Evolutionary conservation across 2,329 filamentous ascomycete species (phyloP).

Genomic region (Xylariaceae sp.): DNA sequence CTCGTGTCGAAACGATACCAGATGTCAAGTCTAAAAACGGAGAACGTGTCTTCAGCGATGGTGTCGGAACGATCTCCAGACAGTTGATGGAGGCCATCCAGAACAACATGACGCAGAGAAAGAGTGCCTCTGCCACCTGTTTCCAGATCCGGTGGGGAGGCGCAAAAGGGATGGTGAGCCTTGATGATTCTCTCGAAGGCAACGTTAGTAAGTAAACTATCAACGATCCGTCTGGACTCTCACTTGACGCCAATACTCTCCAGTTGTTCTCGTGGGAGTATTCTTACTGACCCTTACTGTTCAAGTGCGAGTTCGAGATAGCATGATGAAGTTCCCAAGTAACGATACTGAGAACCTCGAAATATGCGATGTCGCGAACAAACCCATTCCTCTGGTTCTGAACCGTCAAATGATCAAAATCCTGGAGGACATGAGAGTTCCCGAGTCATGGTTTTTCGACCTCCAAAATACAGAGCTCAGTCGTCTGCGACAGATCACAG

Average conservation of each 20-base stretch:
- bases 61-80: constrained; percentile 67
- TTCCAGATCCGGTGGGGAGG: constrained; percentile 72
- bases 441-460: constrained; percentile 52
- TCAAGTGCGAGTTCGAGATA: constrained; percentile 56
- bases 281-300: background rate
- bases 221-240: background rate
- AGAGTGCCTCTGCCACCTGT: constrained; percentile 50
- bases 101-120: constrained; percentile 43
- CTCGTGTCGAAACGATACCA: constrained; percentile 34
- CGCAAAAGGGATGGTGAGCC: constrained; percentile 67
- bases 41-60: constrained; percentile 67
- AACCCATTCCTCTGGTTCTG: constrained; percentile 62
- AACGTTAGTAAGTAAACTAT: constrained; percentile 33
- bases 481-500: constrained; percentile 54
- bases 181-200: constrained; percentile 58
- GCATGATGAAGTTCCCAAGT: constrained; percentile 75
- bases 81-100: constrained; percentile 57
- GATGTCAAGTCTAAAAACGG: constrained; percentile 49
- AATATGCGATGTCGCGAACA: constrained; percentile 65
- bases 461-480: constrained; percentile 60
- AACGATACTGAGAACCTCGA: constrained; percentile 53
- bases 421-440: constrained; percentile 60
- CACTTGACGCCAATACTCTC: too few relatives aligned
- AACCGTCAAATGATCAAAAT: constrained; percentile 84
- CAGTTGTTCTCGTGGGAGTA: background rate